Conservation (phyloP, 139 green algal species). For the Chlorella sp. region DNA sequence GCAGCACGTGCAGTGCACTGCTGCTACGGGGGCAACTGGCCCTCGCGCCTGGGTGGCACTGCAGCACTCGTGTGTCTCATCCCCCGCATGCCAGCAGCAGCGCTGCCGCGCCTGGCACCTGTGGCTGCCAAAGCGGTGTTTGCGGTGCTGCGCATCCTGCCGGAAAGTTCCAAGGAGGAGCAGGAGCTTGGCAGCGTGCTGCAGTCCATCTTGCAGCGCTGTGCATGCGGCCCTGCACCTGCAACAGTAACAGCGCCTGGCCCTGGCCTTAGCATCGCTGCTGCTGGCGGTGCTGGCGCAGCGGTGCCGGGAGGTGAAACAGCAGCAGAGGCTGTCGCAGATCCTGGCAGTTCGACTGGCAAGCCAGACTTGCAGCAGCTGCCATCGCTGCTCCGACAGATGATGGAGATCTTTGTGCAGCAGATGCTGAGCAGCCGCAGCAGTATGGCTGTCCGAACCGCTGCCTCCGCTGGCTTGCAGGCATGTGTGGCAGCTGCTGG, state of each 20-base stretch:
- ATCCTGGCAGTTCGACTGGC: too few species aligned
- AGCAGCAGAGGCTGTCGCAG: neutral
- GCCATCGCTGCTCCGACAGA: neutral
- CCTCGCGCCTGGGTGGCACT: conserved; percentile 79
- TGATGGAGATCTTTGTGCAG: conserved; percentile 33
- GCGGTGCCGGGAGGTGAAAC: neutral
- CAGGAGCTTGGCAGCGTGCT: neutral
- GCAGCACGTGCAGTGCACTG: conserved; percentile 83
- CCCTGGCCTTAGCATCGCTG: too few species aligned
- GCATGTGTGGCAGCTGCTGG: neutral
- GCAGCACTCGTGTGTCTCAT: conserved; percentile 61
- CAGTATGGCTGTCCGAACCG: conserved; percentile 6
- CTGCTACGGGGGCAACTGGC: conserved; percentile 90
- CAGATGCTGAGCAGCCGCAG: conserved; percentile 29
- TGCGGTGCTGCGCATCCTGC: conserved; percentile 77
- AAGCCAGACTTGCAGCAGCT: neutral
- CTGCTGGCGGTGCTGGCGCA: too few species aligned
- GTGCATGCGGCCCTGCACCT: neutral
- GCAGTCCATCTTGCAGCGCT: neutral
- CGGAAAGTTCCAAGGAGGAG: conserved; percentile 61
- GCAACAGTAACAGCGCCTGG: too few species aligned
- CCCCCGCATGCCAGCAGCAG: conserved; percentile 52
- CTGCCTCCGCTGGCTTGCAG: neutral
- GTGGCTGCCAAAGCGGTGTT: conserved; percentile 71
- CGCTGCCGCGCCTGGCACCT: conserved; percentile 53